These are phyloP conservation scores for Melaleuca quinquenervia DNA, from an alignment of 345 rosid species.

Conservation along the genomic window DNA sequence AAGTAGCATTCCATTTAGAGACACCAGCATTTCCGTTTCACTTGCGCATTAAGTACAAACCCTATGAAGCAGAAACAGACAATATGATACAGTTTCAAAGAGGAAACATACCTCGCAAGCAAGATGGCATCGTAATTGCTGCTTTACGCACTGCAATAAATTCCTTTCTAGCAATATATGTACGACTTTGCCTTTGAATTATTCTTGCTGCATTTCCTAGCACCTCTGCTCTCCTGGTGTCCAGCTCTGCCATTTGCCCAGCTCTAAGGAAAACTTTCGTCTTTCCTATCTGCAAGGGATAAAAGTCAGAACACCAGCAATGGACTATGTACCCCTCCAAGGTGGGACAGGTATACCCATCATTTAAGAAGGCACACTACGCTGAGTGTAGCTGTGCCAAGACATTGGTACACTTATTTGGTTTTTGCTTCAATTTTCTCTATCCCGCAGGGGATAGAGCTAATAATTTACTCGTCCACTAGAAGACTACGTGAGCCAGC, in stretches of 20 bases:
- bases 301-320: background rate
- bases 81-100: background rate
- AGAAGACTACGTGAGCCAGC: background rate
- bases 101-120: constrained; percentile 64
- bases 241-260: constrained; percentile 99
- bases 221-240: constrained; percentile 95
- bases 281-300: constrained; percentile 69
- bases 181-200: constrained; percentile 79
- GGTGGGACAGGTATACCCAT: background rate
- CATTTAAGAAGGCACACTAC: background rate
- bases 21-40: background rate
- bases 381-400: background rate
- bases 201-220: constrained; percentile 96
- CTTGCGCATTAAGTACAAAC: background rate
- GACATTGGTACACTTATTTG: background rate
- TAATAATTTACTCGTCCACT: background rate
- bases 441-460: background rate
- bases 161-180: constrained; percentile 82
- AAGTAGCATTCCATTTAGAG: background rate
- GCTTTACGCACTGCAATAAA: constrained; percentile 70
- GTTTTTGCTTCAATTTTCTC: background rate
- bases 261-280: constrained; percentile 92
- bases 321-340: background rate
- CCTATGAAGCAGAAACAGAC: background rate
- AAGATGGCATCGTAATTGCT: constrained; percentile 69